Evolutionary conservation across 179 eudicot genomes (phyloP).

Genomic region (Camellia oleifera): DNA sequence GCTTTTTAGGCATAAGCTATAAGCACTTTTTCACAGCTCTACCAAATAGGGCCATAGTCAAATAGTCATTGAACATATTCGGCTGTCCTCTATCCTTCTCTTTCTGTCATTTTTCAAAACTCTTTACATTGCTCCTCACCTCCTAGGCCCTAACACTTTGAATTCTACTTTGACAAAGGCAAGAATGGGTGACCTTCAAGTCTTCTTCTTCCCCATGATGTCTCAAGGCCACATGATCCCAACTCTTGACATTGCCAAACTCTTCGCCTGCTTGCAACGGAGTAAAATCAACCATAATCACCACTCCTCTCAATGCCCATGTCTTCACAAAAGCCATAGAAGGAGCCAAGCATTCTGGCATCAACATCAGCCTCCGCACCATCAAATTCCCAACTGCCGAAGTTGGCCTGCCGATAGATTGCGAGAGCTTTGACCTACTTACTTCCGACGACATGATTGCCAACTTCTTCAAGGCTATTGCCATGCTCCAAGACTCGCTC

Average conservation of each 20-base stretch:
- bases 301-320: constrained; percentile 40
- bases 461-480: constrained; percentile 31
- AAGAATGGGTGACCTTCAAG: constrained; percentile 30
- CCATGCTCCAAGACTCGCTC: constrained; percentile 31
- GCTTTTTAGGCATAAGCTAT: no score
- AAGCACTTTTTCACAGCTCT: no score
- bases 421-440: constrained; percentile 32
- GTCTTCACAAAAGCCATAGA: constrained; percentile 24
- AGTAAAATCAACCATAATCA: constrained; percentile 42
- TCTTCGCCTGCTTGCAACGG: constrained; percentile 35
- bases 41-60: no score
- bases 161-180: no score
- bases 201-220: constrained; percentile 44
- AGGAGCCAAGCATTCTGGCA: background rate
- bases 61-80: no score
- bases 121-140: no score
- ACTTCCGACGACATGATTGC: constrained; percentile 2
- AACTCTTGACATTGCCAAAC: constrained; percentile 49
- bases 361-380: constrained; percentile 20
- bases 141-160: no score
- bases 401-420: constrained; percentile 45
- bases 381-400: constrained; percentile 36
- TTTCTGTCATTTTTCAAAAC: no score
- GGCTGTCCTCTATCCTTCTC: no score
- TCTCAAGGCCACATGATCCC: constrained; percentile 70